Conservation (phyloP, 1,139 yeast species). For the Debaryomyces subglobosus region DNA sequence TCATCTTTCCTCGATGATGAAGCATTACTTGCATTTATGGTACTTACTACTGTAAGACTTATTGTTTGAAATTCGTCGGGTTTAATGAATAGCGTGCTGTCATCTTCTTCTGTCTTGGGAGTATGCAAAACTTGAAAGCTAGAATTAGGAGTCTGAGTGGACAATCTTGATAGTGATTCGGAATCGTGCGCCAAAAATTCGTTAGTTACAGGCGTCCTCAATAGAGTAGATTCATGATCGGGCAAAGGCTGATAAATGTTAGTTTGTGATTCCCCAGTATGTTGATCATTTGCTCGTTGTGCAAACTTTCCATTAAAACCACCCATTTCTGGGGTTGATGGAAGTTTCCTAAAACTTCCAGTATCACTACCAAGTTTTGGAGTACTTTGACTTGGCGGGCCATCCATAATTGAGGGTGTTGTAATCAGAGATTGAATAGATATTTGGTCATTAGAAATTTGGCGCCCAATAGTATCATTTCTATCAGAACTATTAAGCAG, state of each 20-base stretch:
- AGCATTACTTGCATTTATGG: conserved; percentile 48
- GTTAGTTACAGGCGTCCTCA: conserved; percentile 7
- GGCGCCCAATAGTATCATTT: background rate
- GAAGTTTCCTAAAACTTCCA: conserved; percentile 1
- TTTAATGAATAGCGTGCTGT: conserved; percentile 52
- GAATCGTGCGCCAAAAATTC: conserved; percentile 9
- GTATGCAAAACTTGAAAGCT: conserved; percentile 31
- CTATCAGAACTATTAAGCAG: background rate
- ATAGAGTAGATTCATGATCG: conserved; percentile 6
- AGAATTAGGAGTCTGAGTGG: conserved; percentile 13
- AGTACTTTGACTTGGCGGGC: conserved; percentile 15
- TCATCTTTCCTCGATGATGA: conserved; percentile 48
- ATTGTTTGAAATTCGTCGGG: conserved; percentile 71
- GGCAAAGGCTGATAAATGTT: background rate
- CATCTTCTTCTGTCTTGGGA: conserved; percentile 32
- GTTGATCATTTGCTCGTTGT: background rate
- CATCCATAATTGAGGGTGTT: conserved; percentile 3
- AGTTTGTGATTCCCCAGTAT: background rate
- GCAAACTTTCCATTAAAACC: background rate
- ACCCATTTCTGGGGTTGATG: conserved; percentile 3
- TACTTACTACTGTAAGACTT: conserved; percentile 58
- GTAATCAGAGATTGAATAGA: conserved; percentile 4
- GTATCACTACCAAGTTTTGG: conserved; percentile 16
- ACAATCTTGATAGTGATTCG: conserved; percentile 8
- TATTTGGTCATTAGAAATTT: conserved; percentile 7